Base-by-base conservation (phyloP, 345 rosid genomes). In the Excoecaria cochinchinensis region DNA sequence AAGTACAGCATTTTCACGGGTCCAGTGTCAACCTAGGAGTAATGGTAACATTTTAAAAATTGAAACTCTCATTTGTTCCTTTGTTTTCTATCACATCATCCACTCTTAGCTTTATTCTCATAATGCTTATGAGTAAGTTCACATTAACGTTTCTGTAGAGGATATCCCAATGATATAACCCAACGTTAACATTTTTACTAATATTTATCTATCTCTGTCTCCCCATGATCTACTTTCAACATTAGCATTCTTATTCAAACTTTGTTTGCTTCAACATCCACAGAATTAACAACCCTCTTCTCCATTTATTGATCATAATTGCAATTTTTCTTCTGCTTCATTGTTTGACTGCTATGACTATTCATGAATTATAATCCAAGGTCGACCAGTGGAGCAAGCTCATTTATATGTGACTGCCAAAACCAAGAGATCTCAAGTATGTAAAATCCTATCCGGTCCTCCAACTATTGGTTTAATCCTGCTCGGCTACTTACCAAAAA, bases 381-480 rank as follows among this genome's bases (percentile, higher is more conserved):
- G 10, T 38, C n/a, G 0, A 21, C 3, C 6, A 6, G 6, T 56
- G 60, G 31, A 19, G 25, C 19, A 16, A 56, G 25, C 25, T 56
- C 60, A 56, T 56, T n/a, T 2, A 56, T n/a, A 56, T 56, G 8
- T 56, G n/a, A 56, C 60, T 13, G 15, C 8, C 22, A 63, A 16
- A 11, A 63, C 9, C 8, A 63, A 7, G 44, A 63, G n/a, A 63
- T 63, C 10, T 19, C 36, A 38, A 36, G 17, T 31, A 31, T 14
- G 3, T 15, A 9, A 5, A 63, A 15, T 36, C 11, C 11, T 31
- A 31, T 31, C 31, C 10, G 16, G 10, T 63, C 67, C 67, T 63
- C 67, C 46, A 63, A 63, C 67, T 16, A 38, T 63, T 39, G 46
- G 67, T 40, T 63, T 38, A 63, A 63, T 63, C 67, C 21, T 15